Base-by-base conservation (phyloP, 2,329 filamentous ascomycete species). In the Seiridium unicorne region DNA sequence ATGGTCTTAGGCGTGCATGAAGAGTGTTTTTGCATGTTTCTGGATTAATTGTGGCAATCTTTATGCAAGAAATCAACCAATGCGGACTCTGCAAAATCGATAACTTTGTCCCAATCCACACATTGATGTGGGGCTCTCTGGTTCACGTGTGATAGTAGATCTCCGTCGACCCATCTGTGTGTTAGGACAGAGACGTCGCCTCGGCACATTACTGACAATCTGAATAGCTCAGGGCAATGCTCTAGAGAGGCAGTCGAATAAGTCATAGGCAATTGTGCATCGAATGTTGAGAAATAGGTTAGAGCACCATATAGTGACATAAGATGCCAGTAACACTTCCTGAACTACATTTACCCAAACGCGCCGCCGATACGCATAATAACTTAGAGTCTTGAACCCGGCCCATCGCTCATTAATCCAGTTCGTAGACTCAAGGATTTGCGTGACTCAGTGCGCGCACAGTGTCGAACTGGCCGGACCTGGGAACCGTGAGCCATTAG, bases 1-100 rank as follows among this genome's bases (percentile, higher is more conserved):
- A 31, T 48, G 46, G 7, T 31, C 6, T 48, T 7, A 3, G 46
- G 46, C 11, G 46, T 7, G 26, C 2, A 48, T n/a, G 18, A 26
- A 26, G 18, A 26, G 18, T 2, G 1, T 18, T 31, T 56, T 77
- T 73, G 78, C 38, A 79, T 77, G 13, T 55, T 34, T 44, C 3
- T 76, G 75, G 6, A 66, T 81, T n/a, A 80, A 81, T 73, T 73
- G 80, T 79, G 64, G 74, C 72, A 32, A 81, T 66, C 18, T 51
- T 56, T 40, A 38, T 40, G 40, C 9, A 32, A 57, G 9, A 57
- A n/a, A 26, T 57, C 55, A 31, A 57, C 55, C 42, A 26, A 32
- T 31, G 18, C 31, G 7, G 13, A 18, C n/a, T 10, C 42, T 8
- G 55, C 36, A 42, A 44, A 57, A n/a, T 44, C 55, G n/a, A 36